Conservation (phyloP, 768 basidiomycete species). For the Lactarius sp. region DNA sequence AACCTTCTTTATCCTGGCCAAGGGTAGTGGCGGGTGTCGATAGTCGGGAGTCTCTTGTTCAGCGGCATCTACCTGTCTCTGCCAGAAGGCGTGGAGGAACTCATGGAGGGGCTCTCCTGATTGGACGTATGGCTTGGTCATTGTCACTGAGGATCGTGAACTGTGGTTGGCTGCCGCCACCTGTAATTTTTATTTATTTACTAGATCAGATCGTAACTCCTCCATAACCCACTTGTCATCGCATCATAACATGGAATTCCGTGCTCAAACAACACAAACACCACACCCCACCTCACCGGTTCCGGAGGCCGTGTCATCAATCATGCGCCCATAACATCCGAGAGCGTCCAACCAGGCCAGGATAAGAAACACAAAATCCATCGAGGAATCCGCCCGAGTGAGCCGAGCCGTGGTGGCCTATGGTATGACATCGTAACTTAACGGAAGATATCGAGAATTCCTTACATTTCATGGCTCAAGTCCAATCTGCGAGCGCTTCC, state of each 20-base stretch:
- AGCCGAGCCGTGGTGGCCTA: too few species aligned
- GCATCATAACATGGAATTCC: background rate
- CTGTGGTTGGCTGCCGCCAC: conserved; percentile 22
- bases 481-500: background rate
- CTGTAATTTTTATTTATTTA: conserved; percentile 7
- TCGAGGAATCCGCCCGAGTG: too few species aligned
- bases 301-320: too few species aligned
- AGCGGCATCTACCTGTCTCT: conserved; percentile 77
- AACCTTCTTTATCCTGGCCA: conserved; percentile 97
- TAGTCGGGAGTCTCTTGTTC: conserved; percentile 89
- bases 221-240: conserved; percentile 10
- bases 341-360: too few species aligned
- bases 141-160: conserved; percentile 25
- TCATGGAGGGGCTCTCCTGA: conserved; percentile 82
- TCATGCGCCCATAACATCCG: too few species aligned
- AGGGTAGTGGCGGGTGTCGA: conserved; percentile 79
- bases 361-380: too few species aligned
- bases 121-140: conserved; percentile 61
- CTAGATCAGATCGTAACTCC: conserved; percentile 8
- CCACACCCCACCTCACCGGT: background rate
- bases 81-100: conserved; percentile 87
- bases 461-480: background rate
- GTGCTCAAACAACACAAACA: too few species aligned
- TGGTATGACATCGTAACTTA: too few species aligned
- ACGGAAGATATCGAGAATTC: background rate